Conservation (phyloP, 2,329 filamentous ascomycete species). For the Talaromyces sp. region DNA sequence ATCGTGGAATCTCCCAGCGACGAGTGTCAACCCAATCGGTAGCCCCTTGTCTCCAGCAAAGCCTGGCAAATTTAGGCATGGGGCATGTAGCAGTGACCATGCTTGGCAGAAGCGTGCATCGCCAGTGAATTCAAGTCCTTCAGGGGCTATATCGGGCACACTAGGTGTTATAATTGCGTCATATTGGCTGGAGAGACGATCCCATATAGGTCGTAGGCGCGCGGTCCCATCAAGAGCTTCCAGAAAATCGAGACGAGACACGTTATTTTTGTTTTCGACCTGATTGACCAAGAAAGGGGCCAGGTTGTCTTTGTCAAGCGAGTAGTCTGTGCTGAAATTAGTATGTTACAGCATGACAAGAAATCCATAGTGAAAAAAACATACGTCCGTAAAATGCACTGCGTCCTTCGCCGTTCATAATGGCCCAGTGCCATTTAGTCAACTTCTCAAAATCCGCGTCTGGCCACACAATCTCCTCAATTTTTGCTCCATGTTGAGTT, state of each 20-base stretch:
- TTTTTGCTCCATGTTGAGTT: slow-evolving; percentile 45
- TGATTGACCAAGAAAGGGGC: not conserved
- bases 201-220: slow-evolving; percentile 49
- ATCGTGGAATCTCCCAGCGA: slow-evolving; percentile 45
- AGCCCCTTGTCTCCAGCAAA: slow-evolving; percentile 54
- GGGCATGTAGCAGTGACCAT: slow-evolving; percentile 46
- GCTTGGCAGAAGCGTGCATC: slow-evolving; percentile 20
- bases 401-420: slow-evolving; percentile 51
- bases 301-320: not conserved
- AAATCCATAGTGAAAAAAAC: slow-evolving; percentile 36
- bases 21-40: slow-evolving; percentile 56
- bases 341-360: slow-evolving; percentile 3
- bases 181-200: slow-evolving; percentile 49
- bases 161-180: slow-evolving; percentile 56
- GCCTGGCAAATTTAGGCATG: slow-evolving; percentile 60
- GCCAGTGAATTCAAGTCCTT: slow-evolving; percentile 51
- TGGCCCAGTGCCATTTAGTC: slow-evolving; percentile 48
- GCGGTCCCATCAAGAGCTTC: slow-evolving; percentile 54
- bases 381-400: slow-evolving; percentile 44
- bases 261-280: slow-evolving; percentile 20
- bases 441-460: slow-evolving; percentile 42
- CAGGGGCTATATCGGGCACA: slow-evolving; percentile 55
- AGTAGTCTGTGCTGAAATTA: not conserved
- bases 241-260: slow-evolving; percentile 44
- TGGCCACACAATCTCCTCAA: slow-evolving; percentile 54